Conservation (phyloP, 2,329 filamentous ascomycete species). For the Ascochyta rabiei region DNA sequence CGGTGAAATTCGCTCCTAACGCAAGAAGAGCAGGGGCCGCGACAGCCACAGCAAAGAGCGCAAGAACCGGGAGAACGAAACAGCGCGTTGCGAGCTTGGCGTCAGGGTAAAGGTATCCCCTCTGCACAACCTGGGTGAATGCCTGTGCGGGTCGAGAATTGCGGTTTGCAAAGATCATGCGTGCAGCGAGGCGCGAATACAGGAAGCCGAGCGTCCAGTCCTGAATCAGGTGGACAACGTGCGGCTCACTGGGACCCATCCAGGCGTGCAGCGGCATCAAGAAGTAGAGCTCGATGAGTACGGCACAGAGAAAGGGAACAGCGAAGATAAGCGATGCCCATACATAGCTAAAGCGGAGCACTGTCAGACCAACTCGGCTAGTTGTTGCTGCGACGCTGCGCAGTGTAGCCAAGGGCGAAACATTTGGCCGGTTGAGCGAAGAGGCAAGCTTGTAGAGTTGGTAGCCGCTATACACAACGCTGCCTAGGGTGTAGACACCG, state of each 20-base stretch:
- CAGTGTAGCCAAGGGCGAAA: conserved; percentile 40
- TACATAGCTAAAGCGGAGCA: conserved; percentile 71
- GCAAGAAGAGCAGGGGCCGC: conserved; percentile 68
- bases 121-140: conserved; percentile 72
- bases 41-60: conserved; percentile 68
- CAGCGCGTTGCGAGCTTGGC: conserved; percentile 79
- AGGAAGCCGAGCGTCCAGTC: conserved; percentile 93
- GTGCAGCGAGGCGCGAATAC: conserved; percentile 80
- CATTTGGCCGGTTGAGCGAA: conserved; percentile 32
- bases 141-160: conserved; percentile 75
- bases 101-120: conserved; percentile 78
- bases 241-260: conserved; percentile 54
- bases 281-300: conserved; percentile 85
- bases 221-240: conserved; percentile 86
- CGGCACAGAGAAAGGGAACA: conserved; percentile 78
- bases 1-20: conserved; percentile 54
- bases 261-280: conserved; percentile 87
- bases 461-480: conserved; percentile 61
- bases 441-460: conserved; percentile 57
- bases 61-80: conserved; percentile 77
- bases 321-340: conserved; percentile 76
- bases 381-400: conserved; percentile 32
- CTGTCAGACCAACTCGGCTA: conserved; percentile 42
- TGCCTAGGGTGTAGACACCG: conserved; percentile 81
- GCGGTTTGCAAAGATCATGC: conserved; percentile 70